A percentile compares a stretch with the other conserved stretches of the same genome.
These are phyloP conservation scores for Kwoniella sp. DNA, from an alignment of 768 basidiomycete genomes.

Conservation along the genomic window DNA sequence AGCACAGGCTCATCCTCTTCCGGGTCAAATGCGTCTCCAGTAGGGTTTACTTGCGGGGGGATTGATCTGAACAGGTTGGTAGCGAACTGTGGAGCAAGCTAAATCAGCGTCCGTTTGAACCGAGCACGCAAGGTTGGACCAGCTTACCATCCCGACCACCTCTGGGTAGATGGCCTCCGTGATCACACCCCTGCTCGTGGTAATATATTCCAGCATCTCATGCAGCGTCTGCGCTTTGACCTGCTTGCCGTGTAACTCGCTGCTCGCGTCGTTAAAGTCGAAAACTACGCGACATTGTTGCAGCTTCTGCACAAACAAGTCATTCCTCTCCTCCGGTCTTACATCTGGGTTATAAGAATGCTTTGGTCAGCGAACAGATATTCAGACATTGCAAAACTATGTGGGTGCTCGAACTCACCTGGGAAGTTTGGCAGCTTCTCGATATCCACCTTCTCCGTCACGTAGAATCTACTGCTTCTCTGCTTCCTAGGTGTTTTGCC, in stretches of 20 bases:
- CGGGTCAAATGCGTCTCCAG: constrained; percentile 97
- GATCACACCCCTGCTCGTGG: constrained; percentile 91
- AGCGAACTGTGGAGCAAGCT: constrained; percentile 69
- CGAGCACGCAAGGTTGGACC: not conserved
- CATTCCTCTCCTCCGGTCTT: constrained; percentile 79
- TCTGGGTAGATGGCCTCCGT: constrained; percentile 98
- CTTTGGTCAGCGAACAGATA: constrained; percentile 20
- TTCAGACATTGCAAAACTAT: not conserved
- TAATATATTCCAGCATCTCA: constrained; percentile 99
- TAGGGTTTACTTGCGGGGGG: constrained; percentile 98
- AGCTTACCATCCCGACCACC: constrained; percentile 91
- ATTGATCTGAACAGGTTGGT: constrained; percentile 99
- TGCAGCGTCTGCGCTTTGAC: constrained; percentile 97
- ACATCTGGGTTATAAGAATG: constrained; percentile 65
- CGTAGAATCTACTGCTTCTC: constrained; percentile 92
- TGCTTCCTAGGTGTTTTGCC: constrained; percentile 94
- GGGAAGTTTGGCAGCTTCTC: constrained; percentile 86
- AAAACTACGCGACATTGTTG: constrained; percentile 95
- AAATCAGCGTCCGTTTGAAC: not conserved
- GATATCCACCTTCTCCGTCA: constrained; percentile 94
- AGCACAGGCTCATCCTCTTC: constrained; percentile 99
- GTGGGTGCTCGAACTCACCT: constrained; percentile 42
- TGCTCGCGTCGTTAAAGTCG: constrained; percentile 96
- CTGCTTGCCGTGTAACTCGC: constrained; percentile 95
- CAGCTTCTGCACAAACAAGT: constrained; percentile 90